Evolutionary conservation across 2,329 filamentous ascomycete genomes (phyloP).

Genomic region (Myriangium duriaei): DNA sequence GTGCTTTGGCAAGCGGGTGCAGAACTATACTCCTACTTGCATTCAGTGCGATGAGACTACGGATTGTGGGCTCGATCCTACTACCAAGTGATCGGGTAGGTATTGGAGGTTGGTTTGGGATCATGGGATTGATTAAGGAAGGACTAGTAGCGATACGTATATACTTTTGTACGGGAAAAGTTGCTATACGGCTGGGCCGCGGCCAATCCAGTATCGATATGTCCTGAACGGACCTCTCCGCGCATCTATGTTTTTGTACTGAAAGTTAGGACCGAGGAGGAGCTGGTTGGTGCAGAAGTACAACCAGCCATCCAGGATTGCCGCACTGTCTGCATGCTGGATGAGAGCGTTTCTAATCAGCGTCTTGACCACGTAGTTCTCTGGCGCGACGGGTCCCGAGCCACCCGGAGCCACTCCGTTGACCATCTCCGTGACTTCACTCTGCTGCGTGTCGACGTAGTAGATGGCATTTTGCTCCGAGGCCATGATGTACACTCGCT

Average conservation of each 20-base stretch:
- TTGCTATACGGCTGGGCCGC: constrained; percentile 27
- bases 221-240: constrained; percentile 26
- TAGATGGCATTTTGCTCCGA: constrained; percentile 34
- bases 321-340: constrained; percentile 31
- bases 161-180: no score
- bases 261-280: constrained; percentile 23
- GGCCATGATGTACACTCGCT: constrained; percentile 29
- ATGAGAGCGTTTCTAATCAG: constrained; percentile 29
- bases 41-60: constrained; percentile 9
- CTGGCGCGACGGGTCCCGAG: constrained; percentile 20
- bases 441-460: constrained; percentile 29
- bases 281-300: constrained; percentile 34
- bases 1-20: constrained; percentile 4
- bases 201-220: constrained; percentile 25
- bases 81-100: no score
- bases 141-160: no score
- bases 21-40: constrained; percentile 6
- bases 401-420: constrained; percentile 25
- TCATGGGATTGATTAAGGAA: no score
- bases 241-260: constrained; percentile 29
- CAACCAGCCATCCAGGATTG: constrained; percentile 29
- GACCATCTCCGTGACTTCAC: constrained; percentile 23
- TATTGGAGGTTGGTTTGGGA: no score
- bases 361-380: constrained; percentile 30
- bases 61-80: constrained; percentile 9